phyloP scores from a whole-genome alignment of 163 green algal species.

The Scenedesmus sp. region DNA sequence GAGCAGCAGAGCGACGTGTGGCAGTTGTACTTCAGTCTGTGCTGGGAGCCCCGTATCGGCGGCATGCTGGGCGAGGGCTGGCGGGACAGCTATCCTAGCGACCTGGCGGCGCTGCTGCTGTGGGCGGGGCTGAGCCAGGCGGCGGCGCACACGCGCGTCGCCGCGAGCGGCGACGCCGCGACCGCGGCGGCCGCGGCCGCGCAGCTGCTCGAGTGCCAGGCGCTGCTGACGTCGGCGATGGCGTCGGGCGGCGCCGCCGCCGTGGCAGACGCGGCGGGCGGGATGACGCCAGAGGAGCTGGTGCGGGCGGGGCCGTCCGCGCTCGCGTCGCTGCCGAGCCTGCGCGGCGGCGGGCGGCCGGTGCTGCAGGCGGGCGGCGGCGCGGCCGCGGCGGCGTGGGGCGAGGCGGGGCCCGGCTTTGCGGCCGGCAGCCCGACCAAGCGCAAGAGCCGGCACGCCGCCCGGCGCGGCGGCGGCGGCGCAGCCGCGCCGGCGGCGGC shows the following conservation, averaged over 20 bases:
- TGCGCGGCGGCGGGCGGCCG: no score
- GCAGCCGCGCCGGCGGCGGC: neutral
- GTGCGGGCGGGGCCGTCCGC: no score
- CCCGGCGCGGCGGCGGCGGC: neutral
- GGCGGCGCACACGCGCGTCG: no score
- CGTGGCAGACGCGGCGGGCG: no score
- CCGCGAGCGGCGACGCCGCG: no score
- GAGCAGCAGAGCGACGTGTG: slow-evolving; percentile 8
- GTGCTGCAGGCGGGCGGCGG: no score
- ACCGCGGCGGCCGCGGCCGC: no score
- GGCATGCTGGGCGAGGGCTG: slow-evolving; percentile 1
- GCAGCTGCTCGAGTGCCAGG: slow-evolving; percentile 20
- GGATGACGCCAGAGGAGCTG: no score
- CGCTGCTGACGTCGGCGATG: slow-evolving; percentile 13
- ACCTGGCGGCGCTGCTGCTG: slow-evolving; percentile 34
- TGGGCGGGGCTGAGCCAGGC: slow-evolving; percentile 16
- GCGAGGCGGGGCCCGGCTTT: neutral
- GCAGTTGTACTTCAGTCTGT: slow-evolving; percentile 36
- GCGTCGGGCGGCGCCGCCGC: neutral
- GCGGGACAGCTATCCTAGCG: neutral
- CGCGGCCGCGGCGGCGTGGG: no score
- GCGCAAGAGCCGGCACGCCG: slow-evolving; percentile 33
- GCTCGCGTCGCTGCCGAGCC: no score
- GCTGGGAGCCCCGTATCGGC: slow-evolving; percentile 23
- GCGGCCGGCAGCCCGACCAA: slow-evolving; percentile 18